A percentile compares a stretch with the other conserved stretches of the same genome.
phyloP scores from a whole-genome alignment of 345 rosid species.

The Boechera stricta region DNA sequence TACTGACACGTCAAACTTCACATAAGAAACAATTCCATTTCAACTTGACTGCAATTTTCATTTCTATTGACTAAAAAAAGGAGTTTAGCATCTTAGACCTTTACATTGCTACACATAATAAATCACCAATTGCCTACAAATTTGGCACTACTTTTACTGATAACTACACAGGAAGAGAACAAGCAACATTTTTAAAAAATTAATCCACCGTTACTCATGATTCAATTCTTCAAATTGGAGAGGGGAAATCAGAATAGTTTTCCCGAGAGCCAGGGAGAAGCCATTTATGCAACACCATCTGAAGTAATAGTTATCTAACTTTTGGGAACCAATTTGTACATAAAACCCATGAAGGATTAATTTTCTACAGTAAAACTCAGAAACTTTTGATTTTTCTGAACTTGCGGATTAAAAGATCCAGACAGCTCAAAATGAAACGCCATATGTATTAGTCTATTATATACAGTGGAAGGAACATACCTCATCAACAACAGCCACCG shows the following conservation, averaged over 20 bases:
- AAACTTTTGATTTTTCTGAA: background rate
- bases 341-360: background rate
- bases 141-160: background rate
- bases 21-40: constrained; percentile 10
- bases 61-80: background rate
- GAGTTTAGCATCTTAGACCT: constrained; percentile 6
- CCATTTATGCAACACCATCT: constrained; percentile 12
- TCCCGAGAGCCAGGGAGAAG: background rate
- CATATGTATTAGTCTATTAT: constrained; percentile 19
- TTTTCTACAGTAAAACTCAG: background rate
- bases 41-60: constrained; percentile 18
- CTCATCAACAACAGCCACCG: constrained; percentile 99
- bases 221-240: constrained; percentile 13
- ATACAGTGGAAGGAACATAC: constrained; percentile 51
- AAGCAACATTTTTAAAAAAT: background rate
- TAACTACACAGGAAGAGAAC: constrained; percentile 10
- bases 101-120: constrained; percentile 21
- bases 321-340: constrained; percentile 5
- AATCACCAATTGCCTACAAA: constrained; percentile 6
- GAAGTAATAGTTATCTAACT: constrained; percentile 3
- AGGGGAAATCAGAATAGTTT: background rate
- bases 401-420: constrained; percentile 6
- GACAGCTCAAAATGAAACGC: constrained; percentile 25
- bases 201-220: background rate
- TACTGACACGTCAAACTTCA: constrained; percentile 17